phyloP scores from a whole-genome alignment of 768 basidiomycete species.

The Russula foetens region DNA sequence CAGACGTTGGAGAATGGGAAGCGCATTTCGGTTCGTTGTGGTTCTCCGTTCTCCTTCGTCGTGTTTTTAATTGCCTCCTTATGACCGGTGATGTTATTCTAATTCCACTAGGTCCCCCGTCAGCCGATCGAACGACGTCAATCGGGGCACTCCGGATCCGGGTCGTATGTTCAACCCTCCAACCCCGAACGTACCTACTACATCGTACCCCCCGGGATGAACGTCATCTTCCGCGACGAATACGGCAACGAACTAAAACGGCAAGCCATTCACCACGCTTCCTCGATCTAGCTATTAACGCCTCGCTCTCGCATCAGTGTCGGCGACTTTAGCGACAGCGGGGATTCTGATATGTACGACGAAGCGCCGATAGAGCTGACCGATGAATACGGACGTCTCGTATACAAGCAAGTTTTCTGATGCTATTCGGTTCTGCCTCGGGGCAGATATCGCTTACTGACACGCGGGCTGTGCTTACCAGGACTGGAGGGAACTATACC shows the following conservation, averaged over 20 bases:
- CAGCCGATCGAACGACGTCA: neutral
- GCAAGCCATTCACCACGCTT: neutral
- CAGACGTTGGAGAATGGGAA: constrained; percentile 14
- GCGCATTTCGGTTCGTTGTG: constrained; percentile 11
- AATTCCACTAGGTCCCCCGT: constrained; percentile 7
- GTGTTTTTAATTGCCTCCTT: too few relatives aligned
- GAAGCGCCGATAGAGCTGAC: constrained; percentile 18
- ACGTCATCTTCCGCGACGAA: constrained; percentile 19
- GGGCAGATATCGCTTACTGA: neutral
- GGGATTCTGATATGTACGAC: constrained; percentile 5
- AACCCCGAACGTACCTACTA: constrained; percentile 17
- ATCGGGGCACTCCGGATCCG: neutral
- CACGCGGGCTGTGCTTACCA: neutral
- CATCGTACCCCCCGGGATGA: constrained; percentile 21
- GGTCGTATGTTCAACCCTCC: neutral
- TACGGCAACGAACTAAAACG: constrained; percentile 16
- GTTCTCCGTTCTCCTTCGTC: constrained; percentile 1
- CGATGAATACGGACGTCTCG: constrained; percentile 12
- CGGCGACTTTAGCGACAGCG: constrained; percentile 14
- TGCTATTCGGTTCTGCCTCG: neutral
- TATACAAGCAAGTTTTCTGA: constrained; percentile 15
- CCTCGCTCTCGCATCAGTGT: too few relatives aligned
- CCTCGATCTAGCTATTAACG: neutral
- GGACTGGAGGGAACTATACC: constrained; percentile 12
- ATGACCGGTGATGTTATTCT: neutral